Evolutionary conservation across 176 grass and related monocot species (phyloP).

Genomic region (Aegilops umbellulata): DNA sequence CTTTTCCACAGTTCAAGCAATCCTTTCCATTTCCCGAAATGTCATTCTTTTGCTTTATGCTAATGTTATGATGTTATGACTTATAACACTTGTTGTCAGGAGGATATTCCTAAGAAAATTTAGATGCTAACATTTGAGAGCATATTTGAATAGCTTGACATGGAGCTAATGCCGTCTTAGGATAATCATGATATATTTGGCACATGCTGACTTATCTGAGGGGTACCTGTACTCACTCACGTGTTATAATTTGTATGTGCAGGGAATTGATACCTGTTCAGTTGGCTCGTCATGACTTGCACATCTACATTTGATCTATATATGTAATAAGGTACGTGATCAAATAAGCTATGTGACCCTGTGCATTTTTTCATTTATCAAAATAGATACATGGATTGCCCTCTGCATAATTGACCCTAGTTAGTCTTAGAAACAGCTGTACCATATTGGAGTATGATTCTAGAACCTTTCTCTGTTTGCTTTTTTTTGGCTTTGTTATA

Average conservation of each 20-base stretch:
- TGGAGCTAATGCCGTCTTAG: neutral
- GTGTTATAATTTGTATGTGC: neutral
- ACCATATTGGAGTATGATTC: neutral
- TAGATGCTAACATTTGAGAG: constrained; percentile 1
- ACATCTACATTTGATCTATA: neutral
- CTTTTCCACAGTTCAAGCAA: constrained; percentile 10
- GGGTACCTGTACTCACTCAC: neutral
- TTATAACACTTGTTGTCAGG: neutral
- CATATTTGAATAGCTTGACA: neutral
- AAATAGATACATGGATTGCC: neutral
- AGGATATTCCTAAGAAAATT: neutral
- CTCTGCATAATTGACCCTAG: neutral
- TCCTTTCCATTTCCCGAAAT: neutral
- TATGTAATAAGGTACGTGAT: constrained; percentile 4
- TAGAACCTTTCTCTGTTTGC: neutral
- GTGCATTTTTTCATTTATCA: neutral
- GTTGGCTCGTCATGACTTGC: neutral
- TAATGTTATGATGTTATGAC: neutral
- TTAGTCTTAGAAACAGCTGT: neutral
- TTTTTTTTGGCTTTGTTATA: neutral
- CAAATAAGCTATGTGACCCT: neutral
- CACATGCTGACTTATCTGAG: neutral
- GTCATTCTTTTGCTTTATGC: neutral
- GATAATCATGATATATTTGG: neutral
- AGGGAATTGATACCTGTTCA: neutral